Conservation (phyloP, 495 filamentous ascomycete genomes). For the Penicillium coffeae region DNA sequence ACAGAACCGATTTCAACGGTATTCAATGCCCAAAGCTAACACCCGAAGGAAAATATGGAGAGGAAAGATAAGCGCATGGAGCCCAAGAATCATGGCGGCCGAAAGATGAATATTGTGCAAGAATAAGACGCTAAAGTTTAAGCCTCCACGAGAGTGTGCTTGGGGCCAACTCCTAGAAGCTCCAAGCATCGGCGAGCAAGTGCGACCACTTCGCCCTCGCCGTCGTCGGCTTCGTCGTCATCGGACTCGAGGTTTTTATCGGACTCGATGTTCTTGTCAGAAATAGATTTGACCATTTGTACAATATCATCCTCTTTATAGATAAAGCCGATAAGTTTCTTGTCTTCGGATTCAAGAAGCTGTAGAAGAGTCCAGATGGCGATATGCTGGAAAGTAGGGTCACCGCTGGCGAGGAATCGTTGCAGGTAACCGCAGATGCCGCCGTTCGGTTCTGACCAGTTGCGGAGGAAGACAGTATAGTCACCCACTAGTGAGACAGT, state of each 20-base stretch:
- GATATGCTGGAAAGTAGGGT: slow-evolving; percentile 98
- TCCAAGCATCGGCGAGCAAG: slow-evolving; percentile 87
- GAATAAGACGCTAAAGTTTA: slow-evolving; percentile 19
- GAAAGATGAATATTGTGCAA: slow-evolving; percentile 13
- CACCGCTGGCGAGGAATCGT: slow-evolving; percentile 87
- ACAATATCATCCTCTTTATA: slow-evolving; percentile 84
- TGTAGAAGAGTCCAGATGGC: slow-evolving; percentile 98
- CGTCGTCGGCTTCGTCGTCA: slow-evolving; percentile 83
- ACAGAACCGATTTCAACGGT: slow-evolving; percentile 20
- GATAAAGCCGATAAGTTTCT: slow-evolving; percentile 77
- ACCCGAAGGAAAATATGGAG: slow-evolving; percentile 21
- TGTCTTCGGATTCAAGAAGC: slow-evolving; percentile 89
- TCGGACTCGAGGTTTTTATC: slow-evolving; percentile 89
- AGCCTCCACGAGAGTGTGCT: slow-evolving; percentile 54
- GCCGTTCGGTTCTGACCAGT: slow-evolving; percentile 88
- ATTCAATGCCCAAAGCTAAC: slow-evolving; percentile 36
- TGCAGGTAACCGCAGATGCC: slow-evolving; percentile 94
- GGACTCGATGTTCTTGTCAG: slow-evolving; percentile 83
- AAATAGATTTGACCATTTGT: slow-evolving; percentile 83
- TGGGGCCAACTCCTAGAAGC: slow-evolving; percentile 64
- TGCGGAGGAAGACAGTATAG: slow-evolving; percentile 90
- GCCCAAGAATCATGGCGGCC: slow-evolving; percentile 12
- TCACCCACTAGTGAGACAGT: slow-evolving; percentile 68
- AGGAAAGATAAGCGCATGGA: slow-evolving; percentile 9
- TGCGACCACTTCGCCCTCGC: slow-evolving; percentile 91